phyloP scores from a whole-genome alignment of 345 rosid genomes.

The Corymbia maculata region DNA sequence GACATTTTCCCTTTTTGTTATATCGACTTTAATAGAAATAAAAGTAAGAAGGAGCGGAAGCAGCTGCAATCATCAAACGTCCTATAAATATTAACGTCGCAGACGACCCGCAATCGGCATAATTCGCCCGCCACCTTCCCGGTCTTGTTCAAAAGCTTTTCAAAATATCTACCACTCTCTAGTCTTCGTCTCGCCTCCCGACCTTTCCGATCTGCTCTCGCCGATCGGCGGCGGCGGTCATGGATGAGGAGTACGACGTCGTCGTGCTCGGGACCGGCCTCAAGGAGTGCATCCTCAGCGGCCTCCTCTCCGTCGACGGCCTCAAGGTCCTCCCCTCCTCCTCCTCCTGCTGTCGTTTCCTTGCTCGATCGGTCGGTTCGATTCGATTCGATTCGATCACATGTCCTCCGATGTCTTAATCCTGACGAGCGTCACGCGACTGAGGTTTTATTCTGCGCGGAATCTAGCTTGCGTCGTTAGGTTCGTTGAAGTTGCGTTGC shows the following conservation, averaged over 20 bases:
- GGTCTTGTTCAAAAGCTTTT: background rate
- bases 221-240: conserved; percentile 3
- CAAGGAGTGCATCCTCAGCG: conserved; percentile 98
- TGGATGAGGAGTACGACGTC: conserved; percentile 96
- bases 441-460: accelerated
- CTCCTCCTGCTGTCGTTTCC: background rate
- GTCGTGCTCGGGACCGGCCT: conserved; percentile 96
- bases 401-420: background rate
- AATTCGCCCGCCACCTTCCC: background rate
- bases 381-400: background rate
- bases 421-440: background rate
- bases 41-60: background rate
- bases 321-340: conserved; percentile 61
- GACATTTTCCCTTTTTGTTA: no score
- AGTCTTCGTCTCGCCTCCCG: background rate
- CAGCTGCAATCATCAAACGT: background rate
- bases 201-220: background rate
- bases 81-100: no score
- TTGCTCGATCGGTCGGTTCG: background rate
- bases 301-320: conserved; percentile 98
- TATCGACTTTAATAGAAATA: no score
- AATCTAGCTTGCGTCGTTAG: background rate
- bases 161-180: background rate
- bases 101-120: no score
- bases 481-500: background rate